Evolutionary conservation across 345 rosid genomes (phyloP), one percentile per base, ranked within the genome.

Genomic region (Camelina sativa): DNA sequence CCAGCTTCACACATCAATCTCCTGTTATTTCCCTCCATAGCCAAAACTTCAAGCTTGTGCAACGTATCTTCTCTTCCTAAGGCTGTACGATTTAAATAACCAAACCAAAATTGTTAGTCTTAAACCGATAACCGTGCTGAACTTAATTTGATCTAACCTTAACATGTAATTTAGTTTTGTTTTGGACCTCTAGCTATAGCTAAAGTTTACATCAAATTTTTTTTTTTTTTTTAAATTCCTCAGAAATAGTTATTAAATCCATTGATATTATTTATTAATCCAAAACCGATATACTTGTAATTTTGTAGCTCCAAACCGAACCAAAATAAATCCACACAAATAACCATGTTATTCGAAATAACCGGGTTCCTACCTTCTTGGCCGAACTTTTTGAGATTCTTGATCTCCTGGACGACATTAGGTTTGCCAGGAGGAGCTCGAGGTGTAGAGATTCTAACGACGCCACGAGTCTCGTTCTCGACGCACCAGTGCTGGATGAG

Each of bases 401-500:
- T 71, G n/a, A 84, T 40, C 69, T 87, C 86, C 37, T 82, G 81
- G 3, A 57, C 6, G 70, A 87, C 19, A 41, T 81, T 76, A 11
- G 17, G 70, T 57, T 72, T 82, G 13, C 81, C 83, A 3, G 84
- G 73, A 52, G 87, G 79, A 50, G 79, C 81, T 66, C 79, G 83
- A 0, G 91, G 97, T 1, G 91, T 83, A 4, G 96, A 86, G 58
- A 89, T 82, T 40, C 81, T 68, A 22, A 81, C 84, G 40, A 86
- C 55, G 4, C 91, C 90, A 5, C 56, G 54, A 2, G 85, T 76
- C 6, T 87, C 84, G 56, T 87, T 91, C 19, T 85, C 85, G 3
- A 71, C 69, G 78, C 88, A 80, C 97, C 97, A 91, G 6, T 86
- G 81, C 72, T 89, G 94, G 59, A 88, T 86, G 4, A 91, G 71